Conservation (phyloP, 2,329 filamentous ascomycete species). For the Alternaria angustiovoidea region DNA sequence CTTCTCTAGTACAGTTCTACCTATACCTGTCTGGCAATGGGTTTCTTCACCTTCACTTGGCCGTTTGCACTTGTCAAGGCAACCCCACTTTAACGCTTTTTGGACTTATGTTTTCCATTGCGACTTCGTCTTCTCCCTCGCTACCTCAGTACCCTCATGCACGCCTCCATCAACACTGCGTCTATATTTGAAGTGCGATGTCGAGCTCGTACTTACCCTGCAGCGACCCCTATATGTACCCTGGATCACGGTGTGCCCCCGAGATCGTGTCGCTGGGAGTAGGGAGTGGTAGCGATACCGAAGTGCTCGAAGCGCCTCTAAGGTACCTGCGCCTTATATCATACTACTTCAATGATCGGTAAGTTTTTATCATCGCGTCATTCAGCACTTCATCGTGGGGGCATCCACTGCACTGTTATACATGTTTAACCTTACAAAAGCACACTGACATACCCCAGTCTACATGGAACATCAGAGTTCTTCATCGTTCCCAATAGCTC, state of each 20-base stretch:
- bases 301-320: neutral
- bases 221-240: too few relatives aligned
- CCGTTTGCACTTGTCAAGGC: neutral
- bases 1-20: neutral
- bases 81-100: neutral
- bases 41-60: constrained; percentile 1
- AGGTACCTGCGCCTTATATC: neutral
- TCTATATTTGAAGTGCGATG: neutral
- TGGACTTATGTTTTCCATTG: neutral
- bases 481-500: neutral
- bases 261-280: neutral
- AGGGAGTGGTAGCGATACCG: neutral
- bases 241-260: neutral
- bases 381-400: neutral
- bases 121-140: neutral
- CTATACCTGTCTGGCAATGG: neutral
- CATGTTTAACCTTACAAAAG: neutral
- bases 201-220: neutral
- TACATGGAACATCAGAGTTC: neutral
- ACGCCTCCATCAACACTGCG: neutral
- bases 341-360: neutral
- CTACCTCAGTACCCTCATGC: too few relatives aligned
- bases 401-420: neutral
- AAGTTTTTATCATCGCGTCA: neutral
- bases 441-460: neutral